phyloP scores from a whole-genome alignment of 23 red algal species.

The Gracilaria vermiculophylla region DNA sequence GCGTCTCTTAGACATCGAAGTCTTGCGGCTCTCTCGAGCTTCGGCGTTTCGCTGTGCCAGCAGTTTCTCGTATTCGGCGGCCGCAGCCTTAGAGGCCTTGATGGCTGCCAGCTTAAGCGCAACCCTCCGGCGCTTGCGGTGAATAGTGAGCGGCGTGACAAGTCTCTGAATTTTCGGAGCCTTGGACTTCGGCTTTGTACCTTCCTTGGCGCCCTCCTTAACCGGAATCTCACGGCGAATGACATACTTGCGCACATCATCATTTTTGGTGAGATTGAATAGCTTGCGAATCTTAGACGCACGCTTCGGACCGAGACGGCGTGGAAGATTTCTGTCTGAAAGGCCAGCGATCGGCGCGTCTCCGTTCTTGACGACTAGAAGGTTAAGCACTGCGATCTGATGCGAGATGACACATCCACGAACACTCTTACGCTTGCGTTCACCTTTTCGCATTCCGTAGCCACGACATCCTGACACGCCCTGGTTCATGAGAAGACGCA shows the following conservation, averaged over 20 bases:
- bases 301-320: slow-evolving; percentile 97
- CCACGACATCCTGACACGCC: slow-evolving; percentile 87
- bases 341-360: slow-evolving; percentile 79
- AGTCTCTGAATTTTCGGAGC: slow-evolving; percentile 99
- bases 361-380: slow-evolving; percentile 89
- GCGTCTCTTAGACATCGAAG: slow-evolving; percentile 65
- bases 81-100: slow-evolving; percentile 62
- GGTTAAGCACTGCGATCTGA: slow-evolving; percentile 90
- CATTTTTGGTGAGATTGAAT: slow-evolving; percentile 95
- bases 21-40: slow-evolving; percentile 70
- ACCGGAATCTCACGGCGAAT: slow-evolving; percentile 92
- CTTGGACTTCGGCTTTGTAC: slow-evolving; percentile 93
- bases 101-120: slow-evolving; percentile 66
- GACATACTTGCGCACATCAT: slow-evolving; percentile 99
- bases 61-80: slow-evolving; percentile 94
- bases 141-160: slow-evolving; percentile 86
- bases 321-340: slow-evolving; percentile 83
- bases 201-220: slow-evolving; percentile 81
- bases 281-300: slow-evolving; percentile 96
- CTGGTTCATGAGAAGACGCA: slow-evolving; percentile 91
- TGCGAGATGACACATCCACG: slow-evolving; percentile 96
- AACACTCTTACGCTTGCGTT: slow-evolving; percentile 92
- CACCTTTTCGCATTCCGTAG: slow-evolving; percentile 95
- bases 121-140: slow-evolving; percentile 90
- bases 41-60: slow-evolving; percentile 78